Evolutionary conservation across 768 basidiomycete genomes (phyloP), one percentile per base, ranked within the genome.

Genomic region (Boletus sensibilis): DNA sequence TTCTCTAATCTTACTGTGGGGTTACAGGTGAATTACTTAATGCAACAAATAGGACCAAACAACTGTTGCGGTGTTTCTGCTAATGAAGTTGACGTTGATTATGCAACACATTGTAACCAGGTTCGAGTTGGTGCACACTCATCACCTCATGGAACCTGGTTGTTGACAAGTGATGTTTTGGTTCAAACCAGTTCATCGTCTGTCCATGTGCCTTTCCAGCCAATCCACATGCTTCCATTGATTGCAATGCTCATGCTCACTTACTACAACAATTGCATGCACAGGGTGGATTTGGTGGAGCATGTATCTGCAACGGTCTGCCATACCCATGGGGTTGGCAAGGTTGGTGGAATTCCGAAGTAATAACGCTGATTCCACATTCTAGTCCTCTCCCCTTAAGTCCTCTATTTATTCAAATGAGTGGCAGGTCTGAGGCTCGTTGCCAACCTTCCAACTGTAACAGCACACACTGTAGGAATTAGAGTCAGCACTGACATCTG

Each of bases 151-250:
- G 63, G 43, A 42, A 0, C 20, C 44, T 58, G 56, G 56, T 49
- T n/a, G 45, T 64, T 64, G 63, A 63, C 53, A 64, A n/a, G 13
- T 58, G 60, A 55, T 58, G 62, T 61, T 54, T 60, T 54, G 45
- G 48, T 44, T 41, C 43, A 23, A 40, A 3, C 29, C 47, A 39
- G 2, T 20, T 13, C 40, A 0, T 33, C 13, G 18, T 31, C 13
- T 10, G 9, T 33, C 12, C 5, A 5, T 20, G 21, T 53, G 12
- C 18, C 23, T 35, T 25, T 20, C 53, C 34, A 21, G 18, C 53
- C 49, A 47, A 57, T 27, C 16, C 25, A 47, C 41, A 25, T 44
- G 47, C 37, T 44, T 57, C 51, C 21, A 34, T 45, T 27, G 25
- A 40, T 23, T 16, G 6, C 25, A 23, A 34, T 10, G 23, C 21